Base-by-base conservation (phyloP, 805 yeast species). In the Lipomyces orientalis region DNA sequence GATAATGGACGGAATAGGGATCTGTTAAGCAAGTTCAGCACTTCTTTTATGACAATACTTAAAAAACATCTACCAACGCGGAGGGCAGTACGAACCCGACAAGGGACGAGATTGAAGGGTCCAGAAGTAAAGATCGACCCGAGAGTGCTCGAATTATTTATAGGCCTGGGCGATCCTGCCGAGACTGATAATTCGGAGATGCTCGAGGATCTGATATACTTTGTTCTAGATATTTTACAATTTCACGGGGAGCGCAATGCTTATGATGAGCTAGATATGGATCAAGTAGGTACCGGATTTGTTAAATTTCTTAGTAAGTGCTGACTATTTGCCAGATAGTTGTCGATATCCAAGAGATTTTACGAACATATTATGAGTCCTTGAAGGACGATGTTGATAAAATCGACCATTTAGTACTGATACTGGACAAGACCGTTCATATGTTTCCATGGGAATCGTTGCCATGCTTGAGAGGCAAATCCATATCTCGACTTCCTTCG, bases 401-500 rank as follows among this genome's bases (percentile, higher is more conserved):
- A 4, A 65, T 67, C 10, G 78, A 81, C 6, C 97, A 93, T 76
- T 79, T 89, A 0, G 87, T 94, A 1, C 79, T 95, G 59, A 80
- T 95, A 2, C 85, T 91, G 2, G 88, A 93, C 33, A 83, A 87
- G 60, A 78, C 80, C 7, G 88, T 96, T 71, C 85, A 85, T n/a
- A 75, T 77, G 22, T 81, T 95, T 39, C 99, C 99, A 0, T 95
- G 98, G 98, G 99, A 95, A 74, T 88, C 92, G 0, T 75, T 93
- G 39, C 83, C 87, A 0, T 82, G 83, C 56, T 76, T 93, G 64
- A 77, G 85, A 61, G 75, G 75, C 0, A 79, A 78, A 58, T 87
- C 97, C 0, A 84, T 90, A 0, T 85, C 96, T 0, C 81, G 98
- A 70, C 84, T 93, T 77, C 97, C 97, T 0, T 89, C 97, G 0